Evolutionary conservation across 2,329 filamentous ascomycete species (phyloP), one percentile per base, ranked within the genome.

Genomic region (Cercospora sp.): DNA sequence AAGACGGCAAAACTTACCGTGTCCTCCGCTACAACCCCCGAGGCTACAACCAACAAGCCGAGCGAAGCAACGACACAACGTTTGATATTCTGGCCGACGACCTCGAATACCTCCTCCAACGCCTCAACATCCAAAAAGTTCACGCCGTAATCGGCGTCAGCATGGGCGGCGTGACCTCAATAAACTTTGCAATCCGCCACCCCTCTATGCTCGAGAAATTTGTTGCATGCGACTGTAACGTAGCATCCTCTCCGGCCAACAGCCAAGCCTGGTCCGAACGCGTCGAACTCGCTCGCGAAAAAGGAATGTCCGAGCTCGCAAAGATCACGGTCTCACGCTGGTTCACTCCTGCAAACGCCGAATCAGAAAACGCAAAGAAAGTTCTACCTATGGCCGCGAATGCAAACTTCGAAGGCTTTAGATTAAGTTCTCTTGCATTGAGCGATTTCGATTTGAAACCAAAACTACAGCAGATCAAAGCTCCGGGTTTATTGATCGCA

Each of bases 241-340:
- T 87, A 7, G 84, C 87, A 5, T 89, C 90, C 0, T 92, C 90
- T 67, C 82, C 88, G 0, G 88, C 89, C 39, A 96, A 96, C 81
- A 90, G 89, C 3, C 86, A 88, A 59, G 91, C 91, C 0, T 96
- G 93, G 93, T 87, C 87, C 65, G 91, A 94, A 53, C 89, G 93
- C 30, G 90, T 92, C 65, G 86, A 81, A 0, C 78, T 94, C 3
- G 88, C 90, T 0, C 73, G 70, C 9, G 60, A 67, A 1, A 68
- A 78, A 63, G 74, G 77, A 12, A 77, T 78, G 72, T 16, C 63
- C 5, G 82, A 85, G 9, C 83, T 96, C 6, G 92, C 93, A 0
- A 86, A 85, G 45, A 80, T 87, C 64, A 96, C 93, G 0, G 90
- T 92, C 0, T 83, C 86, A 65, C 84, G 93, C 18, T 96, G 93